Base-by-base conservation (phyloP, 768 basidiomycete species). In the Boletales sp. region DNA sequence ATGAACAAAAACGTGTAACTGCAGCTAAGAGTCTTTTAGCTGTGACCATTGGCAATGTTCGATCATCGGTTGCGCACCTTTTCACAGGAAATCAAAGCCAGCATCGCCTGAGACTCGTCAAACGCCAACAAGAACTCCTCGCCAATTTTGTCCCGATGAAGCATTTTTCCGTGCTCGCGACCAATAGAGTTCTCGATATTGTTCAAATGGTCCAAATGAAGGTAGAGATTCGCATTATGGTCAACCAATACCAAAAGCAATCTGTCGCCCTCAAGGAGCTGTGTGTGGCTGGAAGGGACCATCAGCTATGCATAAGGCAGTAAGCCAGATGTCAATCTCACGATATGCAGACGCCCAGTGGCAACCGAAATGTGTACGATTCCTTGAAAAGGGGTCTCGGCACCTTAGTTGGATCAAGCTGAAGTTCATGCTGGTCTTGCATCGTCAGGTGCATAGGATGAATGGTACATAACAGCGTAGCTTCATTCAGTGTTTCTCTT, bases 51-150 rank as follows among this genome's bases (percentile, higher is more conserved):
- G 24, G 24, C 8, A n/a, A 40, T 7, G 8, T 10, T 29, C 10
- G 2, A 9, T 40, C 30, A 9, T 11, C 12, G 7, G 29, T 6
- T 27, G 3, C 51, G 9, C 41, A 79, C 80, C 69, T 75, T 80
- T 1, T 64, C 65, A 6, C 70, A 60, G 8, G 72, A 66, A 50
- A 78, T 71, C 8, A 82, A 43, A 6, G 72, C 71, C 35, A 84
- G 65, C 63, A 78, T 71, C 3, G 76, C 69, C 52, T 72, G 76
- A 5, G 68, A 63, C 56, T 83, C 82, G 44, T 83, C 80, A 47
- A 74, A 81, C 0, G 81, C 70, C 13, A 82, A 47, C 11, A 78
- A 37, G 41, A 72, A 67, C 10, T 74, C 66, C 19, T 74, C 65
- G 0, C 77, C 80, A 18, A 81, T 69, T 53, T 76, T 80, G 43